Evolutionary conservation across 345 rosid species (phyloP), one percentile per base, ranked within the genome.

Genomic region (Viola odorata): DNA sequence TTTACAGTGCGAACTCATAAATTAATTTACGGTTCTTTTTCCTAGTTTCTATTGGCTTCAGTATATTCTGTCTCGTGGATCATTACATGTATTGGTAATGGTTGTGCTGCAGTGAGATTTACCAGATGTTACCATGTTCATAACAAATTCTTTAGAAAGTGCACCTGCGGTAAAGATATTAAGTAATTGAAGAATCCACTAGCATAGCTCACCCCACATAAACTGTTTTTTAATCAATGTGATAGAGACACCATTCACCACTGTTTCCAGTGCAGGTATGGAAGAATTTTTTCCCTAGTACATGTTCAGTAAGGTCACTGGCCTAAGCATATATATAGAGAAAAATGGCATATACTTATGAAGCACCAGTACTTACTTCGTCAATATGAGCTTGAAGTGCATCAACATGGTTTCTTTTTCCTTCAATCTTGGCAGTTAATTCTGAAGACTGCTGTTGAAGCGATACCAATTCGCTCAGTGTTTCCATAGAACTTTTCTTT

Each of bases 381-480:
- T 73, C 84, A 65, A 80, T 77, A 64, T 67, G 78, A 41, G 78
- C 71, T 49, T 83, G 96, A 64, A 85, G 68, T 1, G 68, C 62
- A n/a, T 62, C 53, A 9, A 75, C 10, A 12, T 50, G 66, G 17
- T 64, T 77, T 64, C 68, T 79, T 50, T 85, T 82, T 7, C 71
- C 79, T 52, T 83, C 96, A 5, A 82, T 72, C 72, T 75, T 84
- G 5, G 71, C 57, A 55, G 71, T 76, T 69, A 76, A 63, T 74
- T 85, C 87, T 63, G 87, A 83, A 5, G 70, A 74, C 32, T 75
- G 80, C 63, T 79, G 80, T 65, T 84, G 95, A 51, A 83, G 83
- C 39, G 63, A 64, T 51, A 77, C 79, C 53, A 76, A 40, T 62
- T 82, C 88, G 58, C 86, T 96, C 59, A 70, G 53, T 63, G 81